Evolutionary conservation across 371 early-diverging fungal species (phyloP), one percentile per base, ranked within the genome.

Genomic region (Lichtheimia hyalospora): DNA sequence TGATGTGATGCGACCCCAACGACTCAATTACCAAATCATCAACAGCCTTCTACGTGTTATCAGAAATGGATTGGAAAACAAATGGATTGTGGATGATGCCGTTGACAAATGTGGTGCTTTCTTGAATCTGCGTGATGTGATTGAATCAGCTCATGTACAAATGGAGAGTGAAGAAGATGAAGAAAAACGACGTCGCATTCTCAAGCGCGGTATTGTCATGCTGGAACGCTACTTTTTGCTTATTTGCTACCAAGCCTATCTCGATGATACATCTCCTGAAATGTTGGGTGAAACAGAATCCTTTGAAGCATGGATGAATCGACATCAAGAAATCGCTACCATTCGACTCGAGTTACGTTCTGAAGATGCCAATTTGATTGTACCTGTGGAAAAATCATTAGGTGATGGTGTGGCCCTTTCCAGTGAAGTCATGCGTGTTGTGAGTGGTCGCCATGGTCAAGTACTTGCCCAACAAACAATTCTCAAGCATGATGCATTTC

Each of bases 401-500:
- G 85, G 83, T 43, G 89, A 89, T 64, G 90, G 89, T 14, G 72
- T 90, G 28, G 89, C 90, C 0, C 62, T 87, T 6, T 75, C 85
- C 0, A 72, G 71, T 42, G 90, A 90, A 62, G 88, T 90, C 6
- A 60, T 84, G 64, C 63, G 77, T 0, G 89, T 88, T 0, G 87
- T 90, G 3, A 76, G 71, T 43, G 46, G 64, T 6, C 69, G 90
- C 3, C 65, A 73, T 49, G 90, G 90, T 20, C 82, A 82, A 40
- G 89, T 90, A 0, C 70, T 90, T 42, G 84, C 84, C 0, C 81
- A 82, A 42, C 79, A 83, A 42, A 88, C 87, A 0, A 90, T 90
- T 51, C 58, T 90, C 49, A 90, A 90, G 51, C 81, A 81, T 40
- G 90, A 89, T 57, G 79, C 85, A 21, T 90, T 89, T 70, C 90